Evolutionary conservation across 495 filamentous ascomycete species (phyloP).

Genomic region (Aspergillus mulundensis): DNA sequence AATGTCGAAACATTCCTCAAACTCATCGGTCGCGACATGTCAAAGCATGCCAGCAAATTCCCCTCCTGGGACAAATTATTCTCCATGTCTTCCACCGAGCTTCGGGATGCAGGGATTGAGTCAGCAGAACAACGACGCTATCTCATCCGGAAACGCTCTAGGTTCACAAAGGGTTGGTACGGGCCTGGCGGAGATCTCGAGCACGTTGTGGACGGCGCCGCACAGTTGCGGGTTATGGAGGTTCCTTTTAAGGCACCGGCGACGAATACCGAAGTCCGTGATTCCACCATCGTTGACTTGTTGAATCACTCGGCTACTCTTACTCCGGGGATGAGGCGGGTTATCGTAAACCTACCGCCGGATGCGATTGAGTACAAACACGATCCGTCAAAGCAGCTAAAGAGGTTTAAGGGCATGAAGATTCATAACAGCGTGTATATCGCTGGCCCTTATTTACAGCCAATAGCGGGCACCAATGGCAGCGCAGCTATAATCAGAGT

Average conservation of each 20-base stretch:
- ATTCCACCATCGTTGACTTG: conserved; percentile 1
- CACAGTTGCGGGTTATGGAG: conserved; percentile 65
- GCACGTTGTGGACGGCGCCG: conserved; percentile 67
- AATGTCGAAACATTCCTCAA: conserved; percentile 88
- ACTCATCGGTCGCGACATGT: conserved; percentile 82
- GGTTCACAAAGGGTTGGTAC: conserved; percentile 68
- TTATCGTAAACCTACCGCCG: conserved; percentile 69
- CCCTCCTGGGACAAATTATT: conserved; percentile 88
- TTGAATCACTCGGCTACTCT: conserved; percentile 39
- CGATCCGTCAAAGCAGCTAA: conserved; percentile 30
- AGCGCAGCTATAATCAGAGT: conserved; percentile 59
- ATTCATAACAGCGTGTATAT: conserved; percentile 62
- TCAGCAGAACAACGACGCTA: conserved; percentile 77
- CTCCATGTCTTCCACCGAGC: conserved; percentile 65
- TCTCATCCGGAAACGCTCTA: conserved; percentile 79
- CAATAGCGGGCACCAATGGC: conserved; percentile 57
- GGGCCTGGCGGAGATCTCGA: conserved; percentile 76
- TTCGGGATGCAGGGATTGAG: conserved; percentile 81
- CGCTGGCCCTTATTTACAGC: conserved; percentile 63
- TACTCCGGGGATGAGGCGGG: conserved; percentile 51
- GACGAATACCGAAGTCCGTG: no score
- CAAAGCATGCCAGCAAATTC: conserved; percentile 73
- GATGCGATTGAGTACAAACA: conserved; percentile 44
- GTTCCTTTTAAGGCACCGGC: conserved; percentile 32
- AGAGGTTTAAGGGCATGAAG: conserved; percentile 58